Conservation (phyloP, 345 rosid species). For the Schrenkiella parvula region DNA sequence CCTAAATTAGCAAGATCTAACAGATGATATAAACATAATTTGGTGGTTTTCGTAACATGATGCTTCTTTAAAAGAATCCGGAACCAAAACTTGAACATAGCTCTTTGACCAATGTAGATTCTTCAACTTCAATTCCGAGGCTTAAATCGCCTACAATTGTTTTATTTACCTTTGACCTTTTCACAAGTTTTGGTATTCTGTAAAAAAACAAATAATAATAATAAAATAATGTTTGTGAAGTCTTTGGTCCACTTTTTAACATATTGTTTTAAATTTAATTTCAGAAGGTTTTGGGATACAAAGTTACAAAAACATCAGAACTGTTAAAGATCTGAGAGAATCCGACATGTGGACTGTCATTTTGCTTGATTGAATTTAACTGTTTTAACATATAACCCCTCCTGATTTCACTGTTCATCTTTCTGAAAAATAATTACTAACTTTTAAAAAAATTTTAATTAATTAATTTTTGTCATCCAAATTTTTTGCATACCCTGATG, state of each 20-base stretch:
- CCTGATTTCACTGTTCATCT: constrained; percentile 1
- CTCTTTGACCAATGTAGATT: background rate
- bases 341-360: constrained; percentile 22
- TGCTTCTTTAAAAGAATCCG: background rate
- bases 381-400: constrained; percentile 34
- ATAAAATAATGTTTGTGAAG: background rate
- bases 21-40: background rate
- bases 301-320: constrained; percentile 6
- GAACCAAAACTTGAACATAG: background rate
- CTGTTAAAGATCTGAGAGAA: constrained; percentile 27
- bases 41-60: background rate
- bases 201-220: background rate
- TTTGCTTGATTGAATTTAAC: constrained; percentile 36
- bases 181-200: background rate
- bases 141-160: background rate
- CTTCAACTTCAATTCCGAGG: background rate
- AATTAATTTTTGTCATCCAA: background rate
- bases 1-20: background rate
- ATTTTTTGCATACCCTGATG: background rate
- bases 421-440: background rate
- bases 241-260: background rate
- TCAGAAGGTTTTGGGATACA: background rate
- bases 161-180: background rate
- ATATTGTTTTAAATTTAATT: background rate
- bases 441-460: background rate